Evolutionary conservation across 1,284 basidiomycete genomes (phyloP), one percentile per base, ranked within the genome.

Genomic region (Cryptococcus depauperatus): DNA sequence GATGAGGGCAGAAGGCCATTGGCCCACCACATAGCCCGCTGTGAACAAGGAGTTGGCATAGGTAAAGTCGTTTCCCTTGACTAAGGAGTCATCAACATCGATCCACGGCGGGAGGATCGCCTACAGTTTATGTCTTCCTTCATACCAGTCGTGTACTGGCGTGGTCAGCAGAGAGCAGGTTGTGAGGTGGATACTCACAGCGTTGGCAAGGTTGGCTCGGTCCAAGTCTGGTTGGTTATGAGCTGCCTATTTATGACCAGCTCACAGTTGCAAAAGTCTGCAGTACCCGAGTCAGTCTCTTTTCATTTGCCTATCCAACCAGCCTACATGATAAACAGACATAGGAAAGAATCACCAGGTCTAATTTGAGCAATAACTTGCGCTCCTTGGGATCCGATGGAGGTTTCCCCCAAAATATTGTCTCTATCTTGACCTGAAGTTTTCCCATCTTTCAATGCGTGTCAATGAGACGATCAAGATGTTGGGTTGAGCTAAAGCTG

Each of bases 1-100:
- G 35, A 67, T 56, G 35, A 67, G 32, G 1, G 60, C 62, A 4
- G 51, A 54, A 1, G 61, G 61, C 51, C 50, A 55, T 46, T 65
- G 59, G 1, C 64, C 64, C 5, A 67, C 47, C 11, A 64, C 42
- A 30, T 65, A 66, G 11, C 63, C 63, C 4, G 59, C 62, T 0
- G 62, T 65, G 47, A 65, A 67, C 34, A 57, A 53, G 1, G 54
- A 55, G 21, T 41, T 41, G 23, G 55, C 56, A n/a, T 59, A 58
- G 4, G 57, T 64, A 41, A 51, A 63, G 34, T 57, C 52, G 38
- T 59, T 59, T 6, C 57, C 57, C 23, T 47, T 40, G 48, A 57
- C 55, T 56, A 37, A 4, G 22, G 25, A 22, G 16, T 30, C 16
- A 16, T 30, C 29, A 30, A 37, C 23, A 18, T 22, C 23, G 35